Conservation (phyloP, 805 yeast genomes). For the Nakazawaea molendinolei region DNA sequence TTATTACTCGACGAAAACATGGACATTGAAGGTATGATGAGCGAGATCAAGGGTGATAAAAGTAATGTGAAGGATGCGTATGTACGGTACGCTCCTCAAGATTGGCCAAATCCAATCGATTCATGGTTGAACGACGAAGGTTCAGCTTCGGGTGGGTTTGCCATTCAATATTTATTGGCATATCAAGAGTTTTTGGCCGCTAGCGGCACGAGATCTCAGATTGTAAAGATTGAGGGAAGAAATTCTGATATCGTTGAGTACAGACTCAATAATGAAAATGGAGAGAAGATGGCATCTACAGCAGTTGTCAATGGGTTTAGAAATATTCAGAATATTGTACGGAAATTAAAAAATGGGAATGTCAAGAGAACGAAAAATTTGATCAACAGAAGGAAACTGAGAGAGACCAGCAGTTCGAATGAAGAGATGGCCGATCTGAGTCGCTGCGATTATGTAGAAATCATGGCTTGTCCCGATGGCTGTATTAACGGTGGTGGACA, state of each 20-base stretch:
- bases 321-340: conserved; percentile 87
- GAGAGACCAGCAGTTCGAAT: conserved; percentile 17
- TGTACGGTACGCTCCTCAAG: conserved; percentile 38
- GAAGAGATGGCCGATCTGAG: conserved; percentile 48
- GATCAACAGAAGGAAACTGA: conserved; percentile 24
- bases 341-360: conserved; percentile 56
- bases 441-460: conserved; percentile 76
- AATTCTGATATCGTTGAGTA: conserved; percentile 74
- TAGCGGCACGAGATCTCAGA: conserved; percentile 15
- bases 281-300: conserved; percentile 42
- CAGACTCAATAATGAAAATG: conserved; percentile 38
- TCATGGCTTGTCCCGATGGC: conserved; percentile 98
- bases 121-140: conserved; percentile 77
- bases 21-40: conserved; percentile 24
- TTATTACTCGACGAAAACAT: conserved; percentile 51
- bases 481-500: conserved; percentile 98
- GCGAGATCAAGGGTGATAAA: conserved; percentile 14
- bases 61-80: conserved; percentile 15
- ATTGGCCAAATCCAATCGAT: conserved; percentile 53
- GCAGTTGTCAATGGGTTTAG: conserved; percentile 85
- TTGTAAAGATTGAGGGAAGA: conserved; percentile 50
- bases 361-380: conserved; percentile 14
- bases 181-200: conserved; percentile 21
- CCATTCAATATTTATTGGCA: conserved; percentile 54
- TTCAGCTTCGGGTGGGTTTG: conserved; percentile 86